phyloP scores from a whole-genome alignment of 2,329 filamentous ascomycete species.

The Verticillium albo-atrum region DNA sequence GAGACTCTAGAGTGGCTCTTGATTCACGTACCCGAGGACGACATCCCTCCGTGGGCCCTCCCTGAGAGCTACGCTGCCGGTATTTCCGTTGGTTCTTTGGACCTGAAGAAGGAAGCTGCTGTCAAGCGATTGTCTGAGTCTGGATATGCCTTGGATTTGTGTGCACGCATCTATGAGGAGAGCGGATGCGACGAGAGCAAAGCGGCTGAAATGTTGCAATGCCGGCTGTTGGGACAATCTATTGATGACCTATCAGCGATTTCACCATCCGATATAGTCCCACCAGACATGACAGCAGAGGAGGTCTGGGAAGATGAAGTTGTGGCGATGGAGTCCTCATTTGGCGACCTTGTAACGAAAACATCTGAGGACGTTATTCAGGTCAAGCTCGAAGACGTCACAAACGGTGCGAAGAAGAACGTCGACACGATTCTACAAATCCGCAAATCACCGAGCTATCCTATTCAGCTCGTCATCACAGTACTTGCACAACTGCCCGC shows the following conservation, averaged over 20 bases:
- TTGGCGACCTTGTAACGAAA: constrained; percentile 65
- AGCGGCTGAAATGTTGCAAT: constrained; percentile 77
- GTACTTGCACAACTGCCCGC: constrained; percentile 72
- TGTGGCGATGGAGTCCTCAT: constrained; percentile 79
- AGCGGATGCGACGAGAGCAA: constrained; percentile 67
- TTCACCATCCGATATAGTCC: constrained; percentile 10
- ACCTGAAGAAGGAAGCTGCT: constrained; percentile 75
- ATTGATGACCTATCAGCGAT: constrained; percentile 1
- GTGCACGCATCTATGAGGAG: constrained; percentile 70
- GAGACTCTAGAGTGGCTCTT: constrained; percentile 94
- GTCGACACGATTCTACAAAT: constrained; percentile 59
- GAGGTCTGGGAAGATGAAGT: constrained; percentile 84
- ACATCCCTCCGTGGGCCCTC: constrained; percentile 86
- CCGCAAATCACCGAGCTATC: constrained; percentile 70
- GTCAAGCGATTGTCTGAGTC: constrained; percentile 77
- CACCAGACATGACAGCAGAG: constrained; percentile 35
- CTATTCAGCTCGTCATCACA: constrained; percentile 63
- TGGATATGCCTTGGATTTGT: constrained; percentile 83
- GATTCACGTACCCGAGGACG: constrained; percentile 95
- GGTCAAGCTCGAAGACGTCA: constrained; percentile 58
- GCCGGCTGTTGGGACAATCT: constrained; percentile 15
- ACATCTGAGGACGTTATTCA: constrained; percentile 62
- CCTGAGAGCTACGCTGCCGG: constrained; percentile 90
- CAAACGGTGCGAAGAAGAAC: constrained; percentile 42
- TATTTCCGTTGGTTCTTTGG: constrained; percentile 76